phyloP scores from a whole-genome alignment of 2,329 filamentous ascomycete species.

The Cadophora gregata region DNA sequence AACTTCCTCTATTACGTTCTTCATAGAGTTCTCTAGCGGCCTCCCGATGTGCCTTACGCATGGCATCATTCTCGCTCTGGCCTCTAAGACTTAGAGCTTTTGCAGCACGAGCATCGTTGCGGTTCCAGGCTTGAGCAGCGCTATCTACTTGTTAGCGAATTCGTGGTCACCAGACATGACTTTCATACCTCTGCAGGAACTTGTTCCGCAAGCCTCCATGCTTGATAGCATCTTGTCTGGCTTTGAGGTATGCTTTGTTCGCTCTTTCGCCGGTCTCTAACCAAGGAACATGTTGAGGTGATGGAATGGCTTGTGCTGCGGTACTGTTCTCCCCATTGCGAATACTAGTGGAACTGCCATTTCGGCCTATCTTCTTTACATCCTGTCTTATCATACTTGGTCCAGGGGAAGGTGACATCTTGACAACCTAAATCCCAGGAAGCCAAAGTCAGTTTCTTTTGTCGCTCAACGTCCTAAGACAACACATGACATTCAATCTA shows the following conservation, averaged over 20 bases:
- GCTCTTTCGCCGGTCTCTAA: conserved; percentile 89
- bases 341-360: conserved; percentile 68
- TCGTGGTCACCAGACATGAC: background rate
- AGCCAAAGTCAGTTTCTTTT: conserved; percentile 4
- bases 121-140: conserved; percentile 97
- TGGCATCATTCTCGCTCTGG: conserved; percentile 95
- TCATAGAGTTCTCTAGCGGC: conserved; percentile 92
- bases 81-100: conserved; percentile 93
- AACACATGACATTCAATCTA: background rate
- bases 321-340: conserved; percentile 78
- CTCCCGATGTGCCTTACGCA: conserved; percentile 96
- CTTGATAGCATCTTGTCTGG: conserved; percentile 93
- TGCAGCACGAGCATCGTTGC: conserved; percentile 93
- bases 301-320: conserved; percentile 81
- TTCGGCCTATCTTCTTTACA: conserved; percentile 63
- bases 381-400: conserved; percentile 65
- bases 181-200: conserved; percentile 85
- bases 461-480: background rate
- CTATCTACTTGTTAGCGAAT: conserved; percentile 52
- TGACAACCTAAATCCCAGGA: conserved; percentile 56
- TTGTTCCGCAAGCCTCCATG: conserved; percentile 97
- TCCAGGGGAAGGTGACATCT: conserved; percentile 88
- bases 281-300: conserved; percentile 94
- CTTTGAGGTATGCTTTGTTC: conserved; percentile 94
- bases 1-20: conserved; percentile 79